Conservation (phyloP, 2,329 filamentous ascomycete species). For the Cladorrhinum sp. region DNA sequence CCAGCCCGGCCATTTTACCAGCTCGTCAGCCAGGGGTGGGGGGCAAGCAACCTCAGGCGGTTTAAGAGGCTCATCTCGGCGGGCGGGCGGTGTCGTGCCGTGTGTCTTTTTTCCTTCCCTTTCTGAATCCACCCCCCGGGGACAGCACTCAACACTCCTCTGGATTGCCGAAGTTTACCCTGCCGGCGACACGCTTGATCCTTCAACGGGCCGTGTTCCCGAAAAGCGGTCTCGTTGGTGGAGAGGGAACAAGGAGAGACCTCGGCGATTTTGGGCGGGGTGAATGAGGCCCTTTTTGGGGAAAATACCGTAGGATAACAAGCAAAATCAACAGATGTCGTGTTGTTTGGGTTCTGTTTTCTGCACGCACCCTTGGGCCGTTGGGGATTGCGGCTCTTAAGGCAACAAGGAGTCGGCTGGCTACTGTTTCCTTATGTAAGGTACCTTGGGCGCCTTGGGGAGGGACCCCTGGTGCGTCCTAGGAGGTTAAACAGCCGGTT, state of each 20-base stretch:
- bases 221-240: constrained; percentile 12
- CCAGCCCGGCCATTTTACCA: constrained; percentile 17
- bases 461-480: background rate
- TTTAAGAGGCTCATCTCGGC: constrained; percentile 21
- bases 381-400: constrained; percentile 14
- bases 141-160: background rate
- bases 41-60: constrained; percentile 4
- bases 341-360: constrained; percentile 1
- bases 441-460: constrained; percentile 3
- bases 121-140: background rate
- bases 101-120: constrained; percentile 1
- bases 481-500: constrained; percentile 5
- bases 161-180: constrained; percentile 23
- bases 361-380: background rate
- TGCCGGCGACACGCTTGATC: constrained; percentile 15
- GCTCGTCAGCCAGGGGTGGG: background rate
- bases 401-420: constrained; percentile 6
- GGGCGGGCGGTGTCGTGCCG: constrained; percentile 23
- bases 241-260: constrained; percentile 7
- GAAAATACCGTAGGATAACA: background rate
- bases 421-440: constrained; percentile 13
- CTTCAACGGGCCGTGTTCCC: constrained; percentile 20
- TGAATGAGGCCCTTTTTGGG: background rate
- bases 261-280: background rate
- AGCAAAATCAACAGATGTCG: background rate